phyloP scores from a whole-genome alignment of 257 asterid species.

The Solanum chaucha region DNA sequence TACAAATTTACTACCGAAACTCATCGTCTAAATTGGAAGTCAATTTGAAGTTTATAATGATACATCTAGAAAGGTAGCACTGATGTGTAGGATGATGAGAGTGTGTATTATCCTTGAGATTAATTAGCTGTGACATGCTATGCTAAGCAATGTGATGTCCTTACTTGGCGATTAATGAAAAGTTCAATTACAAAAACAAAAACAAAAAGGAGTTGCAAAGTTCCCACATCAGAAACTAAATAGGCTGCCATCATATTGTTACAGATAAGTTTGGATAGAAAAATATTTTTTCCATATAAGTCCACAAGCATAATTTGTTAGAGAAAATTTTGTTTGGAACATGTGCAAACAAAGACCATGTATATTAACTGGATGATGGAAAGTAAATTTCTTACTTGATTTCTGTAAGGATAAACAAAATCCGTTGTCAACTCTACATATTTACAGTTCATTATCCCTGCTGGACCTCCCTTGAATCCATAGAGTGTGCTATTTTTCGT shows the following conservation, averaged over 20 bases:
- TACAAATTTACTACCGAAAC: neutral
- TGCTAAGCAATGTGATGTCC: neutral
- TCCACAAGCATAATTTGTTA: neutral
- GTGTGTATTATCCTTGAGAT: neutral
- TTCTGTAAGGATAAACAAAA: slow-evolving; percentile 83
- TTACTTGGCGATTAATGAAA: neutral
- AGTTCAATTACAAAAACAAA: neutral
- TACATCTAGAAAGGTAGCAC: neutral
- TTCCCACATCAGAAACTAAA: neutral
- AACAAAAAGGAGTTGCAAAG: neutral
- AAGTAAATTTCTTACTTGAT: slow-evolving; percentile 49
- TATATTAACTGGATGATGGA: neutral
- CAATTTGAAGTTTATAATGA: neutral
- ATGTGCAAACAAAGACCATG: neutral
- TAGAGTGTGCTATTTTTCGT: slow-evolving; percentile 78
- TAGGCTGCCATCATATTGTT: neutral
- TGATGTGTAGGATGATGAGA: neutral
- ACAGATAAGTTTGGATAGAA: neutral
- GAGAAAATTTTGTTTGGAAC: neutral
- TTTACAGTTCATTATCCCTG: slow-evolving; percentile 95
- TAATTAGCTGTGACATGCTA: neutral
- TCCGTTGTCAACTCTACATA: slow-evolving; percentile 66
- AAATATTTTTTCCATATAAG: neutral
- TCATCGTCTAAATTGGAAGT: neutral
- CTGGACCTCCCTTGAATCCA: slow-evolving; percentile 98